A percentile compares a stretch with the other conserved stretches of the same genome.
phyloP scores from a whole-genome alignment of 2,329 filamentous ascomycete species.

The Ophiocordyceps camponoti-floridani region DNA sequence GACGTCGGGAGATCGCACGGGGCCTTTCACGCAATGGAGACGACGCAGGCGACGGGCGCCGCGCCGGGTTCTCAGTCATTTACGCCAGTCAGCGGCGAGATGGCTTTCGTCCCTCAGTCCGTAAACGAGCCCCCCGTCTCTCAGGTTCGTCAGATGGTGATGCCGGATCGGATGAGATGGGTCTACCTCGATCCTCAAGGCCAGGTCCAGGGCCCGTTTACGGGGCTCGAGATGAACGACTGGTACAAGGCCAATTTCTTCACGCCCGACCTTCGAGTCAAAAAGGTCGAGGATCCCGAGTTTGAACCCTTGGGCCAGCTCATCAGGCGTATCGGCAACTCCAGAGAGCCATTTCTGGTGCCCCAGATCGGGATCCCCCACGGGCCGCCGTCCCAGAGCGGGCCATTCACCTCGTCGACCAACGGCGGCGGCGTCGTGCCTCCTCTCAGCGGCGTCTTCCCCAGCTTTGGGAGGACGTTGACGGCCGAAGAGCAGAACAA shows the following conservation, averaged over 20 bases:
- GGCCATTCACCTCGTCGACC: constrained; percentile 28
- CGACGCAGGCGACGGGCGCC: constrained; percentile 14
- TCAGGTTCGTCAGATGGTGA: constrained; percentile 83
- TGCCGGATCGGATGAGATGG: constrained; percentile 98
- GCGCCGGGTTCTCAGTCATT: constrained; percentile 16
- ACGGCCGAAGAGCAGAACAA: constrained; percentile 98
- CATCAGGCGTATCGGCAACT: constrained; percentile 91
- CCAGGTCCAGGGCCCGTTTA: constrained; percentile 84
- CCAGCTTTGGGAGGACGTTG: constrained; percentile 87
- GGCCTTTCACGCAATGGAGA: constrained; percentile 19
- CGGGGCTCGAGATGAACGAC: constrained; percentile 95
- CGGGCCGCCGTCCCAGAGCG: constrained; percentile 44
- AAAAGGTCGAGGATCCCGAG: constrained; percentile 82
- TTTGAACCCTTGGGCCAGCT: constrained; percentile 92
- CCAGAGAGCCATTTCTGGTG: constrained; percentile 89
- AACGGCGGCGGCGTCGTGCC: constrained; percentile 54
- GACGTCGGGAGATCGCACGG: constrained; percentile 15
- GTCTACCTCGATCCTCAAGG: constrained; percentile 93
- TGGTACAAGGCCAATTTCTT: constrained; percentile 99
- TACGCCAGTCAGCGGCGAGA: constrained; percentile 15
- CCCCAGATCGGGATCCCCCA: constrained; percentile 93
- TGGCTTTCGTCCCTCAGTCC: constrained; percentile 17
- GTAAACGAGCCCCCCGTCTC: constrained; percentile 35
- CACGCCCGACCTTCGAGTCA: constrained; percentile 82
- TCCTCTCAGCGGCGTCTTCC: constrained; percentile 84